Evolutionary conservation across 805 yeast species (phyloP), one percentile per base, ranked within the genome.

Genomic region (Kodamaea restingae): DNA sequence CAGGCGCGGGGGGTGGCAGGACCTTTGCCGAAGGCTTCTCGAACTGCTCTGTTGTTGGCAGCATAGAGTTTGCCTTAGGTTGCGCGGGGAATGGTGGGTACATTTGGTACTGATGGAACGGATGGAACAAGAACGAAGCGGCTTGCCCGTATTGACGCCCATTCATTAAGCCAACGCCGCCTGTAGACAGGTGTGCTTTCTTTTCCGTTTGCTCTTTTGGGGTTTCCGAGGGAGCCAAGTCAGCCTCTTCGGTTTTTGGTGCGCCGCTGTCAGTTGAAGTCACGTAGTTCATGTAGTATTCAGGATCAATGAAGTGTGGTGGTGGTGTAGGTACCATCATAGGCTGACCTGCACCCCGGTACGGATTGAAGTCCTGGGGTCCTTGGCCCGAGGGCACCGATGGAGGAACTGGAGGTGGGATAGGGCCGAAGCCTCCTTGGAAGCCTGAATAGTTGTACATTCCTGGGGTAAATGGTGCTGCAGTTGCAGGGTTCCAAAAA

Each of bases 401-500:
- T 10, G 50, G 57, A 18, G 50, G 61, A 4, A 50, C 56, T 0
- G 58, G 55, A 17, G 51, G 39, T 3, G 47, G 47, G n/a, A 47
- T 46, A 6, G 27, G 32, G 10, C 32, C 37, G 11, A 32, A 32
- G n/a, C 30, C 35, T 7, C 30, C 32, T 17, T 18, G 42, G 45
- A 34, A 46, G 36, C 36, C 42, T 43, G 25, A 42, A 42, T 65
- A 58, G 33, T 50, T 54, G 37, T 38, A 38, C 34, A 38, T 32
- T 2, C 30, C 50, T 15, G 86, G 85, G 10, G 75, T 75, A 52
- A 80, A 80, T 1, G 81, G 62, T 7, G 78, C 60, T 3, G 84
- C 80, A 14, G 80, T 63, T 5, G 82, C 84, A 0, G 84, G 84
- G 54, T 79, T 78, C 86, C 86, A 81, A 48, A 78, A 75, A 49